Conservation (phyloP, 345 rosid genomes). For the Mercurialis annua region DNA sequence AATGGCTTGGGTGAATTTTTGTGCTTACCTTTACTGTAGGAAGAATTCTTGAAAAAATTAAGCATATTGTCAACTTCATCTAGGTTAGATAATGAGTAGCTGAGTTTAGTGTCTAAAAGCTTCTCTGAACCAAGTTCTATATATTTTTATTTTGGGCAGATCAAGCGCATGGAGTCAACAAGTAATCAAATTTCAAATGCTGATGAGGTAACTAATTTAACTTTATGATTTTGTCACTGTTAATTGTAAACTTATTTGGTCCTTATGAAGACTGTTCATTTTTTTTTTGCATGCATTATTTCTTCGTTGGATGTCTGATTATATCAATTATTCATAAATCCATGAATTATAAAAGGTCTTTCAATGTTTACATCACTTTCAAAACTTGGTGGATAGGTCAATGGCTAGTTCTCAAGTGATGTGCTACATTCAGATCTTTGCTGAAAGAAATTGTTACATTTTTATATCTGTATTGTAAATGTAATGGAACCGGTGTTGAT, state of each 20-base stretch:
- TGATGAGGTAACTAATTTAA: constrained; percentile 49
- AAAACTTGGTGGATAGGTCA: no score
- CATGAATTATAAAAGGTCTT: no score
- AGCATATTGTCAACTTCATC: background rate
- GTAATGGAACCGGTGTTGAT: no score
- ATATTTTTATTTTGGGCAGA: constrained; percentile 33
- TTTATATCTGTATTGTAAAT: no score
- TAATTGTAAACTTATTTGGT: constrained; percentile 2
- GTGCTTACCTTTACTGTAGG: background rate
- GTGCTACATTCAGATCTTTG: no score
- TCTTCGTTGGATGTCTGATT: background rate
- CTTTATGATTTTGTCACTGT: background rate
- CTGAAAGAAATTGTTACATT: no score
- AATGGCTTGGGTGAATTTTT: background rate
- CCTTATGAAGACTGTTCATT: background rate
- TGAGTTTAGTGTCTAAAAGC: background rate
- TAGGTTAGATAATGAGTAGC: background rate
- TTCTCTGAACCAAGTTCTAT: constrained; percentile 2
- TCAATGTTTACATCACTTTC: no score
- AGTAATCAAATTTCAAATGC: constrained; percentile 41
- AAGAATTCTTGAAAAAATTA: background rate
- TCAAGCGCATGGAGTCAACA: constrained; percentile 41
- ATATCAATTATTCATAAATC: background rate
- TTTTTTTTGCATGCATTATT: background rate
- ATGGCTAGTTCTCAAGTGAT: no score